Conservation (phyloP, 192 early-diverging fungal genomes). For the Backusella morwellensis region DNA sequence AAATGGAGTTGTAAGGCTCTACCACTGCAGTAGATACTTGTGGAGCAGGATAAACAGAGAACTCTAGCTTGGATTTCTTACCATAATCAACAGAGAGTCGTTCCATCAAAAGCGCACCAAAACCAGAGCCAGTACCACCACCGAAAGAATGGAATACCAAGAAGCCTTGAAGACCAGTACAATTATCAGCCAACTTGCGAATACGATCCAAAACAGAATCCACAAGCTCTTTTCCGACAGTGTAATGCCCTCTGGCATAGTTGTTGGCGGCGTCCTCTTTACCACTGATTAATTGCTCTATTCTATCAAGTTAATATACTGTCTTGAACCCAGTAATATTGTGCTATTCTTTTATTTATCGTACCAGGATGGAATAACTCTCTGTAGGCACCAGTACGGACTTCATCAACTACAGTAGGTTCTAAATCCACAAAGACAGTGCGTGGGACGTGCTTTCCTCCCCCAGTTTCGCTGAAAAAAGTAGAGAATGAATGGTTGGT, state of each 20-base stretch:
- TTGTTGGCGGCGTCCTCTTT: constrained; percentile 99
- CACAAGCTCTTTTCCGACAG: constrained; percentile 98
- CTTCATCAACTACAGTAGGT: constrained; percentile 96
- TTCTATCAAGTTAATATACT: not conserved
- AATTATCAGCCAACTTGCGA: constrained; percentile 96
- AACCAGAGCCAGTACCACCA: constrained; percentile 90
- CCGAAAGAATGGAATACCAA: constrained; percentile 99
- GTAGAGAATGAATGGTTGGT: constrained; percentile 74
- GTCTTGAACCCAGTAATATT: not conserved
- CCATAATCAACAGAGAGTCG: too few species aligned
- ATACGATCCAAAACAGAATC: constrained; percentile 94
- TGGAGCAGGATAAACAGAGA: constrained; percentile 98
- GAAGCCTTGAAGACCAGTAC: constrained; percentile 97
- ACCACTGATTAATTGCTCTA: constrained; percentile 97
- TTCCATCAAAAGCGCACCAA: too few species aligned
- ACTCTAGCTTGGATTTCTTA: constrained; percentile 25
- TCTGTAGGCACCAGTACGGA: constrained; percentile 97
- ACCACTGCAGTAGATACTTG: constrained; percentile 96
- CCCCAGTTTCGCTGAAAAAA: constrained; percentile 99
- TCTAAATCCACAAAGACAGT: constrained; percentile 98
- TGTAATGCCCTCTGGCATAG: constrained; percentile 99
- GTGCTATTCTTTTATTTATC: not conserved
- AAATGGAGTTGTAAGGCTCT: constrained; percentile 98
- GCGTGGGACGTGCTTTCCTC: constrained; percentile 98
- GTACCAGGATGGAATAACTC: constrained; percentile 61